Evolutionary conservation across 305 asterid species (phyloP).

Genomic region (Euphrasia arctica): DNA sequence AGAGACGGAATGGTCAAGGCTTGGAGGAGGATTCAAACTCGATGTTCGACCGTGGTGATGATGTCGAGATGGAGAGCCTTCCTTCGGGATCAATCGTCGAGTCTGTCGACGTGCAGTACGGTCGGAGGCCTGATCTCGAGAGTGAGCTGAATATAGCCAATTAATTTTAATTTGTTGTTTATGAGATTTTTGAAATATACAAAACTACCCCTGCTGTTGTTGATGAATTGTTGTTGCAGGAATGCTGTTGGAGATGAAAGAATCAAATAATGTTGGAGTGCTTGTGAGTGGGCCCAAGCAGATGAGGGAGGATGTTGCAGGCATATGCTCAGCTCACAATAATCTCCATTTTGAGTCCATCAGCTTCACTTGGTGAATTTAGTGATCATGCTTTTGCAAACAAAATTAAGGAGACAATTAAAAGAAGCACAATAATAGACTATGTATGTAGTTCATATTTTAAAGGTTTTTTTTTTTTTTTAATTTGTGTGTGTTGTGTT

Average conservation of each 20-base stretch:
- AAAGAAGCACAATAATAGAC: background rate
- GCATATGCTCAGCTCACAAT: constrained; percentile 34
- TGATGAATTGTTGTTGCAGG: constrained; percentile 17
- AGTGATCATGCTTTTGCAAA: background rate
- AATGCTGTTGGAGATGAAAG: constrained; percentile 30
- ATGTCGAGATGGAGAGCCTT: constrained; percentile 36
- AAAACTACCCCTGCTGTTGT: background rate
- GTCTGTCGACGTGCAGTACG: constrained; percentile 32
- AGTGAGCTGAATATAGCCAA: constrained; percentile 24
- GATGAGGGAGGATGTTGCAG: constrained; percentile 39
- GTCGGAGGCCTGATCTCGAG: constrained; percentile 39
- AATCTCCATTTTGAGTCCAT: constrained; percentile 43
- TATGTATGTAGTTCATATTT: no score
- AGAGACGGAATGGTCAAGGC: constrained; percentile 32
- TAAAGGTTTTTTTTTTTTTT: no score
- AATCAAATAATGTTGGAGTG: constrained; percentile 33
- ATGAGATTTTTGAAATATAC: background rate
- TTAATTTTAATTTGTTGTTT: background rate
- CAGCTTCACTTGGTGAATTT: constrained; percentile 40
- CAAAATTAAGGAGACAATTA: background rate
- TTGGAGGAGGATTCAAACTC: constrained; percentile 26
- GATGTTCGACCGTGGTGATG: no score
- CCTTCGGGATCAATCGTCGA: constrained; percentile 28
- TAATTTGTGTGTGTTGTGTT: background rate
- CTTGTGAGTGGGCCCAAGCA: constrained; percentile 41